Base-by-base conservation (phyloP, 2,329 filamentous ascomycete species). In the Neophaeococcomyces aloes region DNA sequence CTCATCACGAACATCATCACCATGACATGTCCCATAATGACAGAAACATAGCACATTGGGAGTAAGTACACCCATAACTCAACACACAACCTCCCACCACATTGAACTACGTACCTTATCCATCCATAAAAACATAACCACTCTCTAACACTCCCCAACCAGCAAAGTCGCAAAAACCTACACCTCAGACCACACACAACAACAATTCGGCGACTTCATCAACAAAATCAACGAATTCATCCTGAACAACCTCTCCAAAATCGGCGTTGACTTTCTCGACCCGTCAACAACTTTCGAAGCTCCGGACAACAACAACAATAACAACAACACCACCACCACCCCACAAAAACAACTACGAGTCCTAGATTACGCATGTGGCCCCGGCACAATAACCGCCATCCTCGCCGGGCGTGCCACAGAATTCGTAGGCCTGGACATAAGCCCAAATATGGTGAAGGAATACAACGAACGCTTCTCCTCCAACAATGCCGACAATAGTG, bases 281-380 rank as follows among this genome's bases (percentile, higher is more conserved):
- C 44, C 48, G 2, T 41, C 48, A 1, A 21, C 46, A 1, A 34
- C 45, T 4, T 53, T 51, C 23, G 46, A 50, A 25, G 33, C 29
- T 13, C 25, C 5, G 5, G 2, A 43, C 29, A 11, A 13, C 17
- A n/a, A n/a, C n/a, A n/a, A n/a, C n/a, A n/a, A n/a, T n/a, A n/a
- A n/a, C n/a, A n/a, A n/a, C n/a, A n/a, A n/a, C n/a, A n/a, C n/a
- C n/a, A n/a, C n/a, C n/a, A 7, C 18, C 25, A 15, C 39, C n/a
- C 18, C 25, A n/a, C 29, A 13, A n/a, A 17, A 23, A 11, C 6
- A 35, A 15, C 39, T 56, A 38, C 48, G 51, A 11, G 62, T 86
- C 15, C 66, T 87, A 2, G 83, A 88, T 58, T 88, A 87, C 61
- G 83, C 83, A 13, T 87, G 83, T 57, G 83, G 83, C 7, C 79